Conservation (phyloP, 352 stramenopile genomes). For the Phytophthora kernoviae region DNA sequence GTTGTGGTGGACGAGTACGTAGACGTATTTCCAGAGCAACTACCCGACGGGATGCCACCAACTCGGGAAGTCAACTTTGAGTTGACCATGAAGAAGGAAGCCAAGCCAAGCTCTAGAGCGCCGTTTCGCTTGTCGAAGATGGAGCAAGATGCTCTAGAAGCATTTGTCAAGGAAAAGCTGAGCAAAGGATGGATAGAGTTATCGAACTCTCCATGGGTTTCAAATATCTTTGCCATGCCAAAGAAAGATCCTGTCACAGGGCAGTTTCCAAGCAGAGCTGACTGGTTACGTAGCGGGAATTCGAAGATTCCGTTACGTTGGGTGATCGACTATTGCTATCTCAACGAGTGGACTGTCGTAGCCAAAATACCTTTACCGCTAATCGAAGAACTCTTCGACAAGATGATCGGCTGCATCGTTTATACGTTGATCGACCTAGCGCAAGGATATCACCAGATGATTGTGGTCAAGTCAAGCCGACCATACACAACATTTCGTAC, state of each 20-base stretch:
- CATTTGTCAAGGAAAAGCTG: conserved; percentile 15
- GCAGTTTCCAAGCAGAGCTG: not conserved
- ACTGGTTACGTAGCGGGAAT: not conserved
- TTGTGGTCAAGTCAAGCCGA: no score
- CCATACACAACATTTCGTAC: conserved; percentile 40
- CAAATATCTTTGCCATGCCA: conserved; percentile 21
- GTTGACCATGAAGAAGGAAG: conserved; percentile 12
- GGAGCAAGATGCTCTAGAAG: conserved; percentile 7
- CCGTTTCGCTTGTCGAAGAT: conserved; percentile 11
- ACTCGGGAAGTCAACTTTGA: conserved; percentile 8
- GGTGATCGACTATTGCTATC: no score
- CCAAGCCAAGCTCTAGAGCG: conserved; percentile 8
- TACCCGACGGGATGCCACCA: conserved; percentile 11
- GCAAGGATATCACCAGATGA: conserved; percentile 41
- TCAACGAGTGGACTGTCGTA: no score
- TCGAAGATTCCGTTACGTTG: no score
- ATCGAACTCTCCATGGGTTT: conserved; percentile 14
- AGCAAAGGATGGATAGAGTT: conserved; percentile 19
- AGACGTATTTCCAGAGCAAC: conserved; percentile 2
- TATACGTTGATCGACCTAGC: conserved; percentile 33
- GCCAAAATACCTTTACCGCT: no score
- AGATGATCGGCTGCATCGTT: conserved; percentile 3
- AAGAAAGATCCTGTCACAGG: conserved; percentile 14
- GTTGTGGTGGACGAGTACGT: conserved; percentile 2
- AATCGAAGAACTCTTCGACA: no score